Evolutionary conservation across 768 basidiomycete genomes (phyloP).

Genomic region (Pleurotus ostreatus): DNA sequence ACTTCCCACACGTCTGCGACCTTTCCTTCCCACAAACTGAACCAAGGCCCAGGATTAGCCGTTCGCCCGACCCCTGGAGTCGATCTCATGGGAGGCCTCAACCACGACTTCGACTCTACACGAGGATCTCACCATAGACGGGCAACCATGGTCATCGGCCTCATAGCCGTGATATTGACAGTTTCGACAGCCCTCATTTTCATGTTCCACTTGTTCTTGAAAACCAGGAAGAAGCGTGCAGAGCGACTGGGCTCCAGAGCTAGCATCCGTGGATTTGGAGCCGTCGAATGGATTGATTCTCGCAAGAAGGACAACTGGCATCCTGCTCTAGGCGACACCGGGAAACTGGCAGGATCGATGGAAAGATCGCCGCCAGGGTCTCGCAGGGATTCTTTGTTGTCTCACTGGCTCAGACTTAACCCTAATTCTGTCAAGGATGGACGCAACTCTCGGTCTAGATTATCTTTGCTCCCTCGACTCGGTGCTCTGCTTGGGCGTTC

Average conservation of each 20-base stretch:
- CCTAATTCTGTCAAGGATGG: background rate
- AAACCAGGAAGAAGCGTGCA: background rate
- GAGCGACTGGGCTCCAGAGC: background rate
- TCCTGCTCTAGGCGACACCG: conserved; percentile 1
- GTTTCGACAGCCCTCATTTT: background rate
- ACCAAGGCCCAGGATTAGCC: background rate
- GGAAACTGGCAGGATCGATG: background rate
- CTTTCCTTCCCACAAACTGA: background rate
- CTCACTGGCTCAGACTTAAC: conserved; percentile 2
- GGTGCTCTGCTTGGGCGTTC: background rate
- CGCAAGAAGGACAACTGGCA: conserved; percentile 3
- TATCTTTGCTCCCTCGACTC: background rate
- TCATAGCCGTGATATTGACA: background rate
- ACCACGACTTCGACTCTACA: background rate
- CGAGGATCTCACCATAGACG: background rate
- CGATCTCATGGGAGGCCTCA: background rate
- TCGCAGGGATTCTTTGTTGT: background rate
- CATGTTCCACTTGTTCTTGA: background rate
- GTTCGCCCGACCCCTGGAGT: background rate
- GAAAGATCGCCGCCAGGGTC: background rate
- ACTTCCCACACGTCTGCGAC: background rate
- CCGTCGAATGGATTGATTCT: conserved; percentile 5
- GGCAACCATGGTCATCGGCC: background rate
- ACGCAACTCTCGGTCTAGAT: background rate
- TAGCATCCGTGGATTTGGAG: conserved; percentile 3